Evolutionary conservation across 1,284 basidiomycete genomes (phyloP).

Genomic region (Xanthoconium separans): DNA sequence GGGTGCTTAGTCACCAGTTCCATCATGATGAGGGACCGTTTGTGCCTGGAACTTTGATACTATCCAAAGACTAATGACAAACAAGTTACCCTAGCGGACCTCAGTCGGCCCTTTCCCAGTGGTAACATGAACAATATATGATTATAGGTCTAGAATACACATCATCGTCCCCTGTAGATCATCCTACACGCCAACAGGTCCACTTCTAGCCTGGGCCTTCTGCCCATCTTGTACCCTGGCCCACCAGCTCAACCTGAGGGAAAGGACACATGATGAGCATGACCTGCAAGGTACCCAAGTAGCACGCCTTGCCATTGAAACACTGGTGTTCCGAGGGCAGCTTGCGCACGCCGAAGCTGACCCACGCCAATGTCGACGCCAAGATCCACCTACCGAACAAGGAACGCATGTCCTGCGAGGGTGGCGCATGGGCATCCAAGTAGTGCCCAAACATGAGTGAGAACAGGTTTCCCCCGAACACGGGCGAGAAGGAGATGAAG

Average conservation of each 20-base stretch:
- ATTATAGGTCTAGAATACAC: too few relatives aligned
- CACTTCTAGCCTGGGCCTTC: conserved; percentile 9
- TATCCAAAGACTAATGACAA: too few relatives aligned
- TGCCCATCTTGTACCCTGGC: conserved; percentile 41
- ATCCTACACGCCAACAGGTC: background rate
- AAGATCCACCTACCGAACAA: background rate
- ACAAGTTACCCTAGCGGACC: too few relatives aligned
- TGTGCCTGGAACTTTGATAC: too few relatives aligned
- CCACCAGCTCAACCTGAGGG: conserved; percentile 43
- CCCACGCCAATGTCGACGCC: background rate
- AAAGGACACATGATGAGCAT: conserved; percentile 45
- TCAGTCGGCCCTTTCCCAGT: too few relatives aligned
- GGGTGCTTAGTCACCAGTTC: too few relatives aligned
- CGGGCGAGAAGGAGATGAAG: conserved; percentile 71
- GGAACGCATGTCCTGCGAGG: conserved; percentile 2
- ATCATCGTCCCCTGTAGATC: too few relatives aligned
- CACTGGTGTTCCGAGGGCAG: conserved; percentile 41
- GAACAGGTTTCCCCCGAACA: conserved; percentile 82
- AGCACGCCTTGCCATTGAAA: conserved; percentile 47
- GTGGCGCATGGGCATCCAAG: conserved; percentile 65
- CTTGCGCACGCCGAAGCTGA: conserved; percentile 16
- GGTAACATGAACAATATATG: too few relatives aligned
- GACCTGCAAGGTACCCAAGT: conserved; percentile 43
- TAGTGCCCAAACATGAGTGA: conserved; percentile 81
- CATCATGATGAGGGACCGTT: too few relatives aligned